phyloP scores from a whole-genome alignment of 257 asterid genomes.

The Solanum megistacrolobum region DNA sequence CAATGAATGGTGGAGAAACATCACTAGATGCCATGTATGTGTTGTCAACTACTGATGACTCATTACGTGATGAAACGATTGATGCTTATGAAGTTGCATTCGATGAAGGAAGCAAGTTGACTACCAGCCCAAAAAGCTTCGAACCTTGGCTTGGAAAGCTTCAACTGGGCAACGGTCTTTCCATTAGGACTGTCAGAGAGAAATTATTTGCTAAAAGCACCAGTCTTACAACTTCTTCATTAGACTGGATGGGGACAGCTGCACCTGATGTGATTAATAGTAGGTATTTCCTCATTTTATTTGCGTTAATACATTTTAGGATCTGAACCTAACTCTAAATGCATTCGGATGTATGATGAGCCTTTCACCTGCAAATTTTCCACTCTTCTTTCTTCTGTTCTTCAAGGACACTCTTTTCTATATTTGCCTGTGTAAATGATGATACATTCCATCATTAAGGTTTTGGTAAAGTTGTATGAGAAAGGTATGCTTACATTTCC shows the following conservation, averaged over 20 bases:
- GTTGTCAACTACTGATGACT: conserved; percentile 52
- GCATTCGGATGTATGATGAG: neutral
- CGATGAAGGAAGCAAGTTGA: conserved; percentile 31
- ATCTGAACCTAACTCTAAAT: neutral
- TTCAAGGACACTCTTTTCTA: neutral
- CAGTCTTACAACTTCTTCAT: conserved; percentile 39
- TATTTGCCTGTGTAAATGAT: neutral
- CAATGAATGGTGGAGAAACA: conserved; percentile 46
- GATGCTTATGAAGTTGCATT: conserved; percentile 54
- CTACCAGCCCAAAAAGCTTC: conserved; percentile 22
- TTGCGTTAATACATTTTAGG: neutral
- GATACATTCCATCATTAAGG: neutral
- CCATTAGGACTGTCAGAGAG: conserved; percentile 32
- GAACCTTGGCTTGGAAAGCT: conserved; percentile 52
- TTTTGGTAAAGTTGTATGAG: neutral
- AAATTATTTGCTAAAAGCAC: conserved; percentile 15
- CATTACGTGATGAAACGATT: conserved; percentile 22
- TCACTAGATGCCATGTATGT: conserved; percentile 54
- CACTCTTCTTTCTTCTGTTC: neutral
- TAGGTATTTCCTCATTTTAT: conserved; percentile 35
- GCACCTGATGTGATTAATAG: conserved; percentile 67
- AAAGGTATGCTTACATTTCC: neutral
- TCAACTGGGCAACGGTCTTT: conserved; percentile 52
- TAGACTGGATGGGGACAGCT: conserved; percentile 93
- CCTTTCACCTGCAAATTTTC: neutral